phyloP scores from a whole-genome alignment of 345 rosid genomes.

The Melaleuca alternifolia region DNA sequence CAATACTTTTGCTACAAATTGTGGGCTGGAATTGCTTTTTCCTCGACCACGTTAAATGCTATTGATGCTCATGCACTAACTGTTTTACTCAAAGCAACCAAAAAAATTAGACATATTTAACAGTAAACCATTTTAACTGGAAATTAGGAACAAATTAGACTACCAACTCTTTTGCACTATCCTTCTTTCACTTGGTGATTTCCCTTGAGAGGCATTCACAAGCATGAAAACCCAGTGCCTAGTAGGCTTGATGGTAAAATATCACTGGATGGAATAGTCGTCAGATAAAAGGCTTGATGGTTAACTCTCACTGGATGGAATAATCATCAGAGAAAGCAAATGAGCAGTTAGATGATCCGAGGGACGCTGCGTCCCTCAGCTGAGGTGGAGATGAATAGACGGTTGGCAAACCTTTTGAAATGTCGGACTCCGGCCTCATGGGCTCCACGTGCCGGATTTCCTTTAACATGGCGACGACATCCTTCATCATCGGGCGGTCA shows the following conservation, averaged over 20 bases:
- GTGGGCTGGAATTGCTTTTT: not conserved
- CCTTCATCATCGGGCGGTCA: slow-evolving; percentile 89
- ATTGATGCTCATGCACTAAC: not conserved
- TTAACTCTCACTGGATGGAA: not conserved
- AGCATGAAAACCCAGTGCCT: not conserved
- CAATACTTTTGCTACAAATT: not conserved
- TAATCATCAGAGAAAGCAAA: slow-evolving; percentile 60
- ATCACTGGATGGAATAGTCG: not conserved
- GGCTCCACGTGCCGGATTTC: slow-evolving; percentile 70
- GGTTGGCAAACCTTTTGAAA: slow-evolving; percentile 23
- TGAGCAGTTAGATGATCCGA: slow-evolving; percentile 71
- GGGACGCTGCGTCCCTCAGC: slow-evolving; percentile 37
- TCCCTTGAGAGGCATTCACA: not conserved
- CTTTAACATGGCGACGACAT: slow-evolving; percentile 88
- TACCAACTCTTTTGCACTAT: not conserved
- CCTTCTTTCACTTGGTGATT: not conserved
- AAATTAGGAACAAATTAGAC: not conserved
- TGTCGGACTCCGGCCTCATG: slow-evolving; percentile 30
- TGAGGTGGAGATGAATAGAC: slow-evolving; percentile 23
- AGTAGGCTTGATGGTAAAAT: not conserved
- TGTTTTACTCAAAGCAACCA: not conserved
- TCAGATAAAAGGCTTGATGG: not conserved
- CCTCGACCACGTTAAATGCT: not conserved
- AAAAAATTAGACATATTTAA: not conserved
- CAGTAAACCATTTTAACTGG: not conserved